Base-by-base conservation (phyloP, 2,329 filamentous ascomycete species). In the Venturia aucupariae region DNA sequence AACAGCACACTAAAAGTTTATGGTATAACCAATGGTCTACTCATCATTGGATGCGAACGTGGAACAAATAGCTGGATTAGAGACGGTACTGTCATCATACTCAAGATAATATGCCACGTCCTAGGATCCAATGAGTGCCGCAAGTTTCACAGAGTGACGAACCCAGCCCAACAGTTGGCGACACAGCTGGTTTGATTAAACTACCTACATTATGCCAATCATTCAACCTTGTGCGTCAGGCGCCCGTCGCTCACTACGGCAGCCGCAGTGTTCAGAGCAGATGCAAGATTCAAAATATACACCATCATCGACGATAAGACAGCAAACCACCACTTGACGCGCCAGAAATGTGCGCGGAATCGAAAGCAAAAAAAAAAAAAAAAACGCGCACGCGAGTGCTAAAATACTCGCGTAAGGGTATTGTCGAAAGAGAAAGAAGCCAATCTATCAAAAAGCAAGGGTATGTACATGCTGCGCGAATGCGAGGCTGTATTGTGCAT, bases 371-470 rank as follows among this genome's bases (percentile, higher is more conserved):
- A 24, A 1, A 27, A 57, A 57, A n/a, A n/a, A 15, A 35, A 19
- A 35, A 57, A 57, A 57, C 17, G 51, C 30, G 51, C 30, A 13
- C 6, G 17, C 30, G 17, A 57, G 19, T 57, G 51, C 30, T 57
- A 35, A 57, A 7, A 57, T 57, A 57, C 51, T 19, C 51, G 51
- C 51, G 11, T 8, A 57, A n/a, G 51, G 51, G 51, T 57, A 57
- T 57, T 57, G 51, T 57, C 51, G 51, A 27, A 57, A 22, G n/a
- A 57, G 30, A 35, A 35, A 57, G 27, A 57, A 57, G 27, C 30
- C 51, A 11, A 57, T 7, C 15, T 15, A 17, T 32, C 11, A 19
- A 32, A n/a, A 32, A n/a, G 27, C 27, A 32, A 35, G 51, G 30
- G 17, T 57, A n/a, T 57, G 51, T 57, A 57, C 51, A 57, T 35